Conservation (phyloP, 306 rosid genomes). For the Quercus cerris region DNA sequence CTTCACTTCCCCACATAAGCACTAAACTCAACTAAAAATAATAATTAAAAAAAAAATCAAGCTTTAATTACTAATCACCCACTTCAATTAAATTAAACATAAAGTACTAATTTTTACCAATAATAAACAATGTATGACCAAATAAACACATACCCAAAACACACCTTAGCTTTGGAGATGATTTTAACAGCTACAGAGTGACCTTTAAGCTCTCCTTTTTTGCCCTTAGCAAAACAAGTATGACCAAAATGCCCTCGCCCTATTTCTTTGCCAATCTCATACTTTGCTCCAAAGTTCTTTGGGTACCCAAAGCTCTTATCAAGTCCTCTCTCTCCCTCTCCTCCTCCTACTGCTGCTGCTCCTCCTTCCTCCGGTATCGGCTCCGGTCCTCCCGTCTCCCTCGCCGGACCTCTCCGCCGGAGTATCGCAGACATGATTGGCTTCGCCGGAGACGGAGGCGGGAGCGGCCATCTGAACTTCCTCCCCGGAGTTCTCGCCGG, state of each 20-base stretch:
- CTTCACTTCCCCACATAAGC: background rate
- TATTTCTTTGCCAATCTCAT: slow-evolving; percentile 84
- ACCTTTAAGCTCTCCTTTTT: slow-evolving; percentile 86
- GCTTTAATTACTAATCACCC: background rate
- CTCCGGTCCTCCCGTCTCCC: slow-evolving; percentile 66
- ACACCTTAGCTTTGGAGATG: slow-evolving; percentile 88
- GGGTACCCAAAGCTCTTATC: slow-evolving; percentile 86
- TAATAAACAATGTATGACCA: background rate
- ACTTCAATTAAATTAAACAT: background rate
- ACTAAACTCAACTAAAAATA: background rate
- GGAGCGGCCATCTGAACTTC: slow-evolving; percentile 90
- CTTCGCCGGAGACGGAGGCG: slow-evolving; percentile 97
- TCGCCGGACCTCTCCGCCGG: slow-evolving; percentile 57
- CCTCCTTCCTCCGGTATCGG: slow-evolving; percentile 85
- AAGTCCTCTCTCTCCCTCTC: slow-evolving; percentile 57
- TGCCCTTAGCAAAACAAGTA: slow-evolving; percentile 86
- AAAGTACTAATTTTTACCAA: background rate
- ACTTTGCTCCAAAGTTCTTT: slow-evolving; percentile 77
- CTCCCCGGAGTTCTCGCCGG: slow-evolving; percentile 81
- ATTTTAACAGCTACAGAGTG: slow-evolving; percentile 91
- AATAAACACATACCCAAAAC: background rate
- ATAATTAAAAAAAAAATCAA: background rate
- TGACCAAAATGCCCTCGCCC: slow-evolving; percentile 99
- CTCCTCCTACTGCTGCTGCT: slow-evolving; percentile 3
- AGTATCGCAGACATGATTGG: slow-evolving; percentile 81